phyloP scores from a whole-genome alignment of 2,329 filamentous ascomycete genomes.

The Scedosporium dehoogii region DNA sequence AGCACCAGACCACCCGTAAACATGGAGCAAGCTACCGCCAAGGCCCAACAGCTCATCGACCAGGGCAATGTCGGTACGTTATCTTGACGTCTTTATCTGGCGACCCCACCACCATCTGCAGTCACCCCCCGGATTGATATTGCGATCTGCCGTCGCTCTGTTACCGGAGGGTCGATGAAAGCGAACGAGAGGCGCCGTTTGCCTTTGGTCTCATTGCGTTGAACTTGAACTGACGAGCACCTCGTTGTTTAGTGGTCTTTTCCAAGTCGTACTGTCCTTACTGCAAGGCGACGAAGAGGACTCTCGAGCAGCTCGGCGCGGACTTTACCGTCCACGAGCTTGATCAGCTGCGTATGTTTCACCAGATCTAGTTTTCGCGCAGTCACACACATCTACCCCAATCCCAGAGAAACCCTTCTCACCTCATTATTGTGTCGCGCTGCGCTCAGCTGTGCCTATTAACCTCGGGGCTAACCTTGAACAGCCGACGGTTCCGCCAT shows the following conservation, averaged over 20 bases:
- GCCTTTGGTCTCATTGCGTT: not conserved
- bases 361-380: not conserved
- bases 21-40: constrained; percentile 76
- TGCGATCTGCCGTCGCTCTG: no score
- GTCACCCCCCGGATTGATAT: no score
- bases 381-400: not conserved
- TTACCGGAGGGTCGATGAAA: no score
- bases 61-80: constrained; percentile 68
- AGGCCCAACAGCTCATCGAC: constrained; percentile 79
- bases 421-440: not conserved
- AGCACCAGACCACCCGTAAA: constrained; percentile 44
- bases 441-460: not conserved
- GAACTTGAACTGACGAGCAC: not conserved
- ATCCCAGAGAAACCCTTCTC: not conserved
- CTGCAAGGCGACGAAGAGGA: constrained; percentile 69
- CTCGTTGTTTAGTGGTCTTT: constrained; percentile 63
- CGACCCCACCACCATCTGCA: constrained; percentile 6
- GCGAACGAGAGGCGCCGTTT: no score
- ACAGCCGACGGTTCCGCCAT: constrained; percentile 73
- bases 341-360: constrained; percentile 67
- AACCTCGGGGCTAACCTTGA: not conserved
- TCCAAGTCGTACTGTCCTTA: constrained; percentile 96
- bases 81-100: constrained; percentile 16
- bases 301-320: constrained; percentile 59
- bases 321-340: constrained; percentile 73